Base-by-base conservation (phyloP, 1,284 basidiomycete genomes). In the Mrakiaceae sp. region DNA sequence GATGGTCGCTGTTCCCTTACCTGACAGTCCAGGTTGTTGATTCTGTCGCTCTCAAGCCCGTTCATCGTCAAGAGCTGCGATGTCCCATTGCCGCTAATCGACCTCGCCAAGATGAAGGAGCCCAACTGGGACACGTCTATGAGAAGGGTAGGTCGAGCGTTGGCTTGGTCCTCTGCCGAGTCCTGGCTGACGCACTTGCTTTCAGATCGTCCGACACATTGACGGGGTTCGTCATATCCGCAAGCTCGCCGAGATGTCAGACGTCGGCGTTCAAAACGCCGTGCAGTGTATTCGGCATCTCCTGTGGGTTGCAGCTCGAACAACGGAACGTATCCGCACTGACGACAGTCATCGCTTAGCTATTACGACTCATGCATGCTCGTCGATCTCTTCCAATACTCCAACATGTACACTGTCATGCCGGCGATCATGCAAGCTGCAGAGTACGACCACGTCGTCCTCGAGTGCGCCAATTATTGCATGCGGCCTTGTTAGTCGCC, bases 41-140 rank as follows among this genome's bases (percentile, higher is more conserved):
- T 42, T 50, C 43, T 50, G 9, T 14, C 47, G 49, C 14, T 12
- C 58, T 47, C 49, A 47, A 66, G 65, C 72, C 96, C 96, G 8
- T 85, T 88, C 0, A 79, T 82, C 0, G 88, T 97, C 39, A 82
- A 87, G 68, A 91, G 97, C 72, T 98, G 95, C 94, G 86, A 91
- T 77, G 96, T 98, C 0, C 96, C 95, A 0, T 80, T 98, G 9
- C 84, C 92, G 0, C 80, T 98, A 7, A 88, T 96, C 65, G 87
- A 91, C 70, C 79, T 98, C 48, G 79, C 46, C 1, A 87, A 84
- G 68, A 80, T 91, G 64, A 83, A 87, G 58, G 90, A 95, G 70
- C 85, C 85, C 46, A 95, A 93, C 70, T 98, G 96, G 95, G 96
- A 98, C 77, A 80, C 98, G 61, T 97, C 96, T 0, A 88, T 98